Evolutionary conservation across 257 asterid genomes (phyloP).

Genomic region (Capsicum chinense): DNA sequence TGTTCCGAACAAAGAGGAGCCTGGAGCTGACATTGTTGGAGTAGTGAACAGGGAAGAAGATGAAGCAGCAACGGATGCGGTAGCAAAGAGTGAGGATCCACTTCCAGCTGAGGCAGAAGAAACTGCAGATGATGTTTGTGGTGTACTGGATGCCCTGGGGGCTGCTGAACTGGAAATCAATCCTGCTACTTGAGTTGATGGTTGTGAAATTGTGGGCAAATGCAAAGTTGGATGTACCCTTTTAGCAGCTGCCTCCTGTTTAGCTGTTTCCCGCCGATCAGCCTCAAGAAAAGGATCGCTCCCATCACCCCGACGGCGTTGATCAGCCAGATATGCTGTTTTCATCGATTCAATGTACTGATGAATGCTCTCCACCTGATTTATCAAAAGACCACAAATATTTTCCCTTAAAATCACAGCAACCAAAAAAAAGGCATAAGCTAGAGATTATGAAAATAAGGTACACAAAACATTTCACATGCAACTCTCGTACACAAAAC

Average conservation of each 20-base stretch:
- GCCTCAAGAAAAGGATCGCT: constrained; percentile 95
- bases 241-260: constrained; percentile 94
- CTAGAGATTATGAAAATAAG: not conserved
- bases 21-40: constrained; percentile 65
- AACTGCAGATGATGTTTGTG: constrained; percentile 46
- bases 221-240: constrained; percentile 94
- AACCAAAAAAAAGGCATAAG: constrained; percentile 3
- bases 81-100: constrained; percentile 66
- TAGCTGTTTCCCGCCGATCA: constrained; percentile 88
- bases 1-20: constrained; percentile 59
- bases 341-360: constrained; percentile 96
- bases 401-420: not conserved
- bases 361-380: constrained; percentile 89
- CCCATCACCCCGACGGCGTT: constrained; percentile 77
- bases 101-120: constrained; percentile 66
- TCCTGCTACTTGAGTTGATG: constrained; percentile 59
- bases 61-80: constrained; percentile 67
- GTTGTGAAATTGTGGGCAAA: constrained; percentile 71
- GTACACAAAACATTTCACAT: constrained; percentile 11
- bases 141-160: constrained; percentile 57
- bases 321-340: constrained; percentile 91
- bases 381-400: not conserved
- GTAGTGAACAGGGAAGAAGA: constrained; percentile 71
- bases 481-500: not conserved
- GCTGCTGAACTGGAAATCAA: constrained; percentile 55